Conservation (phyloP, 2,329 filamentous ascomycete genomes). For the Botrytis tulipae region DNA sequence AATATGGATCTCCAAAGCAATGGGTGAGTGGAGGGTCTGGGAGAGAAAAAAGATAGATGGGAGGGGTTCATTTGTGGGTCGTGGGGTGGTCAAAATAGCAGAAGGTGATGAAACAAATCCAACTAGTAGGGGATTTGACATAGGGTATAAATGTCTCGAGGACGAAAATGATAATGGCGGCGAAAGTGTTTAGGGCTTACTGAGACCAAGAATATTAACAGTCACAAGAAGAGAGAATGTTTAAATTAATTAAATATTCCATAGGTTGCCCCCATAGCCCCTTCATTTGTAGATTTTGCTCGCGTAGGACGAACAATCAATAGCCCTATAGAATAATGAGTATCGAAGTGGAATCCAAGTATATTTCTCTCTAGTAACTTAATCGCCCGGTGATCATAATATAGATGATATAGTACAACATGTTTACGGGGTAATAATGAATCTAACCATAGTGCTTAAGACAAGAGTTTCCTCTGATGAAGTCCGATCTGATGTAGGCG, state of each 20-base stretch:
- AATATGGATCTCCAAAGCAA: not conserved
- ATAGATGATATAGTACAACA: not conserved
- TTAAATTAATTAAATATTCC: not conserved
- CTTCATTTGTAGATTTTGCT: conserved; percentile 1
- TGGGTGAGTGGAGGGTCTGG: not conserved
- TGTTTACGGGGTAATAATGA: not conserved
- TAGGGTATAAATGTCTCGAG: not conserved
- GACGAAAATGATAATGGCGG: not conserved
- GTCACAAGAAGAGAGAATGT: not conserved
- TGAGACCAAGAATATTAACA: not conserved
- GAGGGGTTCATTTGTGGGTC: conserved; percentile 14
- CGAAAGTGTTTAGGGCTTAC: not conserved
- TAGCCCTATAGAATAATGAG: not conserved
- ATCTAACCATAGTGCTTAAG: not conserved
- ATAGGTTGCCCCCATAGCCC: not conserved
- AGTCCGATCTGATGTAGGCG: not conserved
- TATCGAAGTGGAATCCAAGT: not conserved
- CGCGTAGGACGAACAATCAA: not conserved
- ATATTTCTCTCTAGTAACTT: too few species aligned
- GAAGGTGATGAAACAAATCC: not conserved
- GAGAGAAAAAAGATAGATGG: not conserved
- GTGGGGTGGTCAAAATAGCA: conserved; percentile 4
- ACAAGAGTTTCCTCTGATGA: not conserved
- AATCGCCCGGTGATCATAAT: not conserved
- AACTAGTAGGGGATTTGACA: conserved; percentile 1